Evolutionary conservation across 2,329 filamentous ascomycete genomes (phyloP).

Genomic region (Aspergillus japonicus): DNA sequence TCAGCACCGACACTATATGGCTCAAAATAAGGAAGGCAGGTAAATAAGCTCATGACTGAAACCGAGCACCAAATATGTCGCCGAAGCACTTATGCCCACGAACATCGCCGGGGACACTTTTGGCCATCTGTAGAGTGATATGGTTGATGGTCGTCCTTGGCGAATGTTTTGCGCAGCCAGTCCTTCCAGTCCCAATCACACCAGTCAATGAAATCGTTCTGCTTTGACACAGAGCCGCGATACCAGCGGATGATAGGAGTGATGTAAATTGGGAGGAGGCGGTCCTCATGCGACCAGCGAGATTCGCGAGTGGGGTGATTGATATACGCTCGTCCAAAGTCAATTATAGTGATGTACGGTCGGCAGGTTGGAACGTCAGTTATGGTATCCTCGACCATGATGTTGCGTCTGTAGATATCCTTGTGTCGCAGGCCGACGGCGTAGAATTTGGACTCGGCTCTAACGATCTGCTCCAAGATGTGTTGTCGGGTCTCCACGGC

Average conservation of each 20-base stretch:
- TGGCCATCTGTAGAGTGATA: neutral
- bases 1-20: no score
- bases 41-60: neutral
- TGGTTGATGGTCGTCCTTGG: neutral
- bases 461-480: neutral
- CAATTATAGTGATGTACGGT: neutral
- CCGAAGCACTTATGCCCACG: neutral
- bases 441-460: neutral
- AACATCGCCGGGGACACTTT: neutral
- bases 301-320: neutral
- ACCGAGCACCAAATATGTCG: neutral
- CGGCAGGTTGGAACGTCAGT: neutral
- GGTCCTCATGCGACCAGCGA: neutral
- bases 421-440: neutral
- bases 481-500: neutral
- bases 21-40: no score
- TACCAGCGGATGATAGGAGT: neutral
- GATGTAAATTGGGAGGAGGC: neutral
- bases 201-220: neutral
- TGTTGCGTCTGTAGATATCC: neutral
- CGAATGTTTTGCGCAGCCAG: neutral
- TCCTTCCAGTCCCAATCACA: neutral
- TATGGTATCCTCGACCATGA: neutral
- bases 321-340: neutral
- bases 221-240: neutral